phyloP scores from a whole-genome alignment of 768 basidiomycete genomes.

The Trametes maxima region DNA sequence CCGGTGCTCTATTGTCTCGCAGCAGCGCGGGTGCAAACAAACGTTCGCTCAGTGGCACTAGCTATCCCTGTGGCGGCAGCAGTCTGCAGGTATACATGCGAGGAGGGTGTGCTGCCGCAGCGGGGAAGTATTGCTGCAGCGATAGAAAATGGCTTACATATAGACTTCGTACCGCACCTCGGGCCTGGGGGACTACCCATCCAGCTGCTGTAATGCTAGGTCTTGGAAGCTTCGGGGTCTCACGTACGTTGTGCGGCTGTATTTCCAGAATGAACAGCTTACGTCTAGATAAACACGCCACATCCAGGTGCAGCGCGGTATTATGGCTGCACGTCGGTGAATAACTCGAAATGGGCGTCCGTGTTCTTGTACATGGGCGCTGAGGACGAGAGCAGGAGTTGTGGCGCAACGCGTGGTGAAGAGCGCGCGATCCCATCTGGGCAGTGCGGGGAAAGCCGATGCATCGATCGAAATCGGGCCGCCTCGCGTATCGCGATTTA shows the following conservation, averaged over 20 bases:
- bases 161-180: neutral
- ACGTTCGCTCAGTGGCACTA: slow-evolving; percentile 8
- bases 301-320: neutral
- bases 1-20: slow-evolving; percentile 6
- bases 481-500: slow-evolving; percentile 18
- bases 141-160: neutral
- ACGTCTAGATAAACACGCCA: neutral
- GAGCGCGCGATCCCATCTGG: slow-evolving; percentile 19
- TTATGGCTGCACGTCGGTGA: too few relatives aligned
- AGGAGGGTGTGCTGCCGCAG: slow-evolving; percentile 1
- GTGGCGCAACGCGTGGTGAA: slow-evolving; percentile 12
- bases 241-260: slow-evolving; percentile 8
- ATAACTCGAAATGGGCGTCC: slow-evolving; percentile 5
- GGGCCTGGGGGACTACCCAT: neutral
- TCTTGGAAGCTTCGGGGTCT: slow-evolving; percentile 6
- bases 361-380: neutral
- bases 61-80: slow-evolving; percentile 1
- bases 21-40: neutral
- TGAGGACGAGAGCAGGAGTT: neutral
- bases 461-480: slow-evolving; percentile 16
- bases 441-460: slow-evolving; percentile 19
- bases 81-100: slow-evolving; percentile 11
- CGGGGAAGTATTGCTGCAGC: slow-evolving; percentile 2
- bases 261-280: neutral
- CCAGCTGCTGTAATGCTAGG: neutral